A percentile compares a stretch with the other conserved stretches of the same genome.
phyloP scores from a whole-genome alignment of 2,329 filamentous ascomycete genomes.

The Fusarium papillatum region DNA sequence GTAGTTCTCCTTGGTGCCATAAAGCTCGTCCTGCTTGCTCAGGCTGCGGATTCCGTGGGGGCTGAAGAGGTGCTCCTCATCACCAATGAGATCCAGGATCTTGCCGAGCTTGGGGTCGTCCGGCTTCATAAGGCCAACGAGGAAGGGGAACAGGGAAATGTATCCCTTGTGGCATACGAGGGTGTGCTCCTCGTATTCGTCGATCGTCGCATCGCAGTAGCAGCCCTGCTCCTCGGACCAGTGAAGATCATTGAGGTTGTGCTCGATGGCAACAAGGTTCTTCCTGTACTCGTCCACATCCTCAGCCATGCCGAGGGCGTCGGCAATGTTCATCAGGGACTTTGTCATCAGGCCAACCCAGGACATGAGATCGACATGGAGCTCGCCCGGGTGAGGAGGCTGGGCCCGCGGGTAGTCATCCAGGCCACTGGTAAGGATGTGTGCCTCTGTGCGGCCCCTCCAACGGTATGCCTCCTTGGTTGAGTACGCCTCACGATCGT shows the following conservation, averaged over 20 bases:
- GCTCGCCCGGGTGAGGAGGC: constrained; percentile 94
- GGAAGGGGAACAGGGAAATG: constrained; percentile 92
- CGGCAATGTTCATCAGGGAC: constrained; percentile 85
- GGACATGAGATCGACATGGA: constrained; percentile 93
- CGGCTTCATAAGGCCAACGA: constrained; percentile 82
- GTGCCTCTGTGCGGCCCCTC: constrained; percentile 88
- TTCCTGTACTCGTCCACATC: constrained; percentile 81
- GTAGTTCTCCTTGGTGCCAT: constrained; percentile 95
- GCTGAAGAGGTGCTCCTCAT: constrained; percentile 92
- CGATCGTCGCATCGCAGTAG: constrained; percentile 96
- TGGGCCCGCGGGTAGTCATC: constrained; percentile 97
- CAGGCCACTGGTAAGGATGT: constrained; percentile 92
- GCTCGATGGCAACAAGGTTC: constrained; percentile 82
- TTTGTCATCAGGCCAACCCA: constrained; percentile 99
- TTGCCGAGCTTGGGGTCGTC: constrained; percentile 82
- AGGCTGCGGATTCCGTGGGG: constrained; percentile 90
- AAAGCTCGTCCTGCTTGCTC: constrained; percentile 85
- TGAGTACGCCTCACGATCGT: constrained; percentile 90
- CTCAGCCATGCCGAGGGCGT: constrained; percentile 80
- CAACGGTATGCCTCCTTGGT: constrained; percentile 95
- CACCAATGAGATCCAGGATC: constrained; percentile 81
- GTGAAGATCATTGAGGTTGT: constrained; percentile 93
- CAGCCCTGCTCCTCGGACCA: constrained; percentile 86
- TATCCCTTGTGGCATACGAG: constrained; percentile 98
- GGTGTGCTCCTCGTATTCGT: constrained; percentile 91